Base-by-base conservation (phyloP, 2,329 filamentous ascomycete species). In the Alternaria hordeiaustralica region DNA sequence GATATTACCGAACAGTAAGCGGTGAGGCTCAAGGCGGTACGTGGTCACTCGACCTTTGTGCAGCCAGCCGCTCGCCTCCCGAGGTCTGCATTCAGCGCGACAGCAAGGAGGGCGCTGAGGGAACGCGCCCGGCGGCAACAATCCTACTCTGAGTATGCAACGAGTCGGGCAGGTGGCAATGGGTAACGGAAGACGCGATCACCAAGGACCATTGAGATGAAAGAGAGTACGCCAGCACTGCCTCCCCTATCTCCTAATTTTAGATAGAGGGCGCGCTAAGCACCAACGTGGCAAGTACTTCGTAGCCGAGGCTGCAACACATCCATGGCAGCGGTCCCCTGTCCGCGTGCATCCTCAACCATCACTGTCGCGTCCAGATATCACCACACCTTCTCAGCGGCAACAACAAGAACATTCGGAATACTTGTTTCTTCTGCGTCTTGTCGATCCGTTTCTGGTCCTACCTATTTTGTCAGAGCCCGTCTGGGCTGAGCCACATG, bases 161-260 rank as follows among this genome's bases (percentile, higher is more conserved):
- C 56, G 41, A 54, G 53, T 64, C 25, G 58, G 61, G 61, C 53
- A 60, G 45, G 68, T 70, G 70, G 69, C 66, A 65, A 65, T 70
- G 68, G 12, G 64, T 56, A 64, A 60, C 63, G 60, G 61, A 49
- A 65, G 58, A 65, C 57, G 60, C 61, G 60, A 71, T 68, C 65
- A 54, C 61, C 66, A 62, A 67, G 60, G 63, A 59, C 36, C 59
- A 41, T 41, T 41, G 36, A 62, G 60, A 63, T 70, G 61, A 58
- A 68, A 61, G 66, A 63, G 33, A 58, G 46, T 47, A 50, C 57
- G 58, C 57, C 61, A 69, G 71, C 71, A 76, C 72, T 71, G 73
- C 73, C 72, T 69, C 71, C 30, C 63, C 73, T 76, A 76, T 69
- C 71, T 36, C 63, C 73, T 76, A 76, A 71, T 69, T 74, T 71